phyloP scores from a whole-genome alignment of 2,329 filamentous ascomycete genomes.

The Aspergillus uvarum region DNA sequence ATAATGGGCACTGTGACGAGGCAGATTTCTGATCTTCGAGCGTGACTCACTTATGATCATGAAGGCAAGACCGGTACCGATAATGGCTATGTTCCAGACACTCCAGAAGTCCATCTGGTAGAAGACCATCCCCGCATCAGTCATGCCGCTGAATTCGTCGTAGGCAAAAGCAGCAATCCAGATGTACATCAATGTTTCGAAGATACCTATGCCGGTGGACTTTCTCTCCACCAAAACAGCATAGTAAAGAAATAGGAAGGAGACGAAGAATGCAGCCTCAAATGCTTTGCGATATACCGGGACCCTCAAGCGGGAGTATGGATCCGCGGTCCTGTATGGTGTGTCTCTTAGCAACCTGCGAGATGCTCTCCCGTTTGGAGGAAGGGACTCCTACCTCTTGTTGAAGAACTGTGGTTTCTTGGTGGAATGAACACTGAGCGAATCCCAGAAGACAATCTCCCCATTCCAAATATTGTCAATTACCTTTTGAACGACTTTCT shows the following conservation, averaged over 20 bases:
- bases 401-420: conserved; percentile 80
- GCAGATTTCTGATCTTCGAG: conserved; percentile 18
- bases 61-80: conserved; percentile 70
- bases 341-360: not conserved
- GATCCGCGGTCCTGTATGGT: conserved; percentile 59
- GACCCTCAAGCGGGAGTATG: conserved; percentile 73
- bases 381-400: conserved; percentile 38
- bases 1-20: conserved; percentile 15
- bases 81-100: conserved; percentile 70
- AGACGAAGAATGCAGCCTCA: conserved; percentile 76
- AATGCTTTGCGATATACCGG: conserved; percentile 83
- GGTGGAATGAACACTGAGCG: conserved; percentile 67
- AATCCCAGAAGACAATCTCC: conserved; percentile 84
- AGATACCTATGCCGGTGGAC: conserved; percentile 61
- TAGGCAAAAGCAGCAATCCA: conserved; percentile 88
- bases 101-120: conserved; percentile 84
- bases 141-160: conserved; percentile 80
- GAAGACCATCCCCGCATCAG: conserved; percentile 82
- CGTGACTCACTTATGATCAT: conserved; percentile 64
- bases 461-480: conserved; percentile 83
- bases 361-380: not conserved
- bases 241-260: conserved; percentile 79
- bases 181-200: conserved; percentile 74
- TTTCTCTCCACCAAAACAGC: conserved; percentile 76
- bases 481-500: conserved; percentile 77